These are phyloP conservation scores for Amborella trichopoda DNA, from an alignment of 164 flowering plant genomes.

Conservation along the genomic window DNA sequence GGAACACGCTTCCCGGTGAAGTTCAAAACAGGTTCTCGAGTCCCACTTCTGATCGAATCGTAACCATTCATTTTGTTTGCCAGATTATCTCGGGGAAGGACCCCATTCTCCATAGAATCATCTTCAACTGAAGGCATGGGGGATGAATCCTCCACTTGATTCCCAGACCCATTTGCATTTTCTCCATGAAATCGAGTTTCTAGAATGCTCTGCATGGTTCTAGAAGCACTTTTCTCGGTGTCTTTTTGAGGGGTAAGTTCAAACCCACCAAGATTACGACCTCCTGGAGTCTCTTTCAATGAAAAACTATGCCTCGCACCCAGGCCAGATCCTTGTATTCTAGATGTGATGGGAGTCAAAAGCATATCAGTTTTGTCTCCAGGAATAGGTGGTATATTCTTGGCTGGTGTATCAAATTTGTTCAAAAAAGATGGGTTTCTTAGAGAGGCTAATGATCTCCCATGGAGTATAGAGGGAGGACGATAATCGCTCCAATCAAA, in stretches of 20 bases:
- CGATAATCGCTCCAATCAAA: constrained; percentile 12
- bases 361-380: background rate
- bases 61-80: constrained; percentile 15
- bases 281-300: constrained; percentile 19
- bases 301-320: constrained; percentile 1
- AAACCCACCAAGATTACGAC: too few species aligned
- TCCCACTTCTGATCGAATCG: constrained; percentile 12
- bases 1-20: constrained; percentile 21
- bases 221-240: background rate
- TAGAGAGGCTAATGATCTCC: constrained; percentile 14
- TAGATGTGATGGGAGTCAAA: background rate
- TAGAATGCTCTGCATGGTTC: background rate
- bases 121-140: constrained; percentile 1
- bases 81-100: constrained; percentile 9
- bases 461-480: constrained; percentile 22
- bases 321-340: background rate
- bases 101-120: background rate
- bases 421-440: constrained; percentile 6
- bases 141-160: constrained; percentile 14
- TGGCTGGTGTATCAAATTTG: background rate
- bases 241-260: constrained; percentile 23
- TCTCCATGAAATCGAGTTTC: constrained; percentile 4
- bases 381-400: background rate
- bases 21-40: constrained; percentile 11
- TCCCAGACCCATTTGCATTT: constrained; percentile 18